Conservation (phyloP, 139 green algal species). For the Asterochloris erici region DNA sequence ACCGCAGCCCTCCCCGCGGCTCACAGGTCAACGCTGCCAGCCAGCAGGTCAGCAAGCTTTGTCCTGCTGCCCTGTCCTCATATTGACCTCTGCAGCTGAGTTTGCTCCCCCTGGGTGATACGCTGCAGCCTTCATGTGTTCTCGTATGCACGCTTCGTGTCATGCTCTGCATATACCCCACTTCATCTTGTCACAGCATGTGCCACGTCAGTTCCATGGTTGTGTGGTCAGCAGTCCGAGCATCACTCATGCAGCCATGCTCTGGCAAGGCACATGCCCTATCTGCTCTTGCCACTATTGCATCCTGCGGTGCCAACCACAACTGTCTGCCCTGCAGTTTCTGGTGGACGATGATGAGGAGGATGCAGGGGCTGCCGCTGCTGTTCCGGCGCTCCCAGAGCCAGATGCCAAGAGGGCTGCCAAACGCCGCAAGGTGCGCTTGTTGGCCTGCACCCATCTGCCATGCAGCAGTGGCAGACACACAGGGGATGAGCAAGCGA, state of each 20-base stretch:
- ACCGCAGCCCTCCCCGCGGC: conserved; percentile 36
- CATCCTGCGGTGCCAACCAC: too few relatives aligned
- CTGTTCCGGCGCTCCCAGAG: background rate
- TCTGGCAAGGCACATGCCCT: too few relatives aligned
- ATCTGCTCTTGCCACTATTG: too few relatives aligned
- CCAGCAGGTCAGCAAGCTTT: conserved; percentile 47
- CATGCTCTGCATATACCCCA: background rate
- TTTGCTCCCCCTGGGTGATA: background rate
- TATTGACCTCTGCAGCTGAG: background rate
- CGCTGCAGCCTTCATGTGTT: background rate
- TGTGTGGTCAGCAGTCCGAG: background rate
- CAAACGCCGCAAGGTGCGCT: conserved; percentile 4
- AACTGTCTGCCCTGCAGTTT: background rate
- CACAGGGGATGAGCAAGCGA: conserved; percentile 17
- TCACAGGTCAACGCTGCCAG: conserved; percentile 20
- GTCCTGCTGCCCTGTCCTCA: too few relatives aligned
- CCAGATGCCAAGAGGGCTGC: background rate
- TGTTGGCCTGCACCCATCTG: background rate
- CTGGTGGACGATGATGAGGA: conserved; percentile 6
- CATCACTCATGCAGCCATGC: too few relatives aligned
- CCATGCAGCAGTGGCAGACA: background rate
- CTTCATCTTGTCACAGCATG: background rate
- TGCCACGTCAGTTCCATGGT: background rate
- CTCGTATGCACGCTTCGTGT: background rate
- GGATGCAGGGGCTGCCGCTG: background rate